Base-by-base conservation (phyloP, 192 early-diverging fungal species). In the Coemansia sp. region DNA sequence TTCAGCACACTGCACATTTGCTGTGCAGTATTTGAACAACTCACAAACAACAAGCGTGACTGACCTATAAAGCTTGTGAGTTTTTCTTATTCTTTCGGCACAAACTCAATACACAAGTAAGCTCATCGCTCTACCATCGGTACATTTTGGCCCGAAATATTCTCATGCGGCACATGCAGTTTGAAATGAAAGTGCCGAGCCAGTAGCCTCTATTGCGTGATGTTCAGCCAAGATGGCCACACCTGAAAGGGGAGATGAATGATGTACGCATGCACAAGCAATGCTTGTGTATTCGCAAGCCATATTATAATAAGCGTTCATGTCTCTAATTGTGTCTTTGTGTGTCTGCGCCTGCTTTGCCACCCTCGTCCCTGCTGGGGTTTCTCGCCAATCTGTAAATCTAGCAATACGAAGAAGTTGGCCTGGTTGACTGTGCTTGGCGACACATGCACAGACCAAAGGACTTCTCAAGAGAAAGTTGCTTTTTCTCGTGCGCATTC, bases 231-330 rank as follows among this genome's bases (percentile, higher is more conserved):
- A 20, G 15, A 44, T 44, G 40, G 40, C 40, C 40, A 44, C 15
- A 44, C 31, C 6, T 34, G 8, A 34, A 34, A 34, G 47, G 47
- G 21, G 47, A 18, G 12, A n/a, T 18, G 47, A 48, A 40, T 34
- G 50, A 20, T 18, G 37, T 31, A 57, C 28, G 56, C 56, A 57
- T 57, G 56, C 56, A 57, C 18, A 37, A 36, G 56, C 56, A 37
- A 57, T 57, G 56, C 36, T 36, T 14, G 56, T 57, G 56, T 57
- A 26, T 37, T 48, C 47, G 18, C 47, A 48, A 48, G 47, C 47
- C 47, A 48, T 7, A 48, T 8, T 34, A 34, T 34, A 34, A 34
- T 34, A 34, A 34, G 31, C 31, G 31, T 34, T 34, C 31, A 34
- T 34, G 31, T 34, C 28, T 54, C 52, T 28, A 25, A 54, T 54